Base-by-base conservation (phyloP, 148 eudicot genomes). In the Limonium bicolor region DNA sequence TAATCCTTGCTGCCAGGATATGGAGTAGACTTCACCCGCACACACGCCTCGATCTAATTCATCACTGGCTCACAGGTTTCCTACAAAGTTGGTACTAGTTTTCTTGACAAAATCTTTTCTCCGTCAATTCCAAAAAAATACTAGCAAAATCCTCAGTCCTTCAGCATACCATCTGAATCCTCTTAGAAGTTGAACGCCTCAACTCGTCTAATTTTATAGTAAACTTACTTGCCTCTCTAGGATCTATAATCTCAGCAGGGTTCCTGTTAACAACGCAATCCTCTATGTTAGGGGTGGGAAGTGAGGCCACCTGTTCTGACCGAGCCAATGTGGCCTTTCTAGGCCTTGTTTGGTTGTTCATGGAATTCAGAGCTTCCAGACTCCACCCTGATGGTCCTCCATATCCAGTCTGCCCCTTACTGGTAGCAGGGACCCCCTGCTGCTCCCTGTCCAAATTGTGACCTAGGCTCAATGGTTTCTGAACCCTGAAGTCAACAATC, bases 191-290 rank as follows among this genome's bases (percentile, higher is more conserved):
- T 3, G 42, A 29, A 21, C 41, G 60, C 36, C 48, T 74, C 36
- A 85, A 43, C 25, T 71, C 79, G 59, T 50, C 62, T 7, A 62
- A 67, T 20, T 50, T 52, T 12, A 76, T 65, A 62, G 67, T 79
- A 55, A 53, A 83, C 14, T 31, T 20, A 36, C 43, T 63, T 67
- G 53, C 35, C 54, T 44, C 62, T 34, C 35, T 64, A 58, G 19
- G 65, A 56, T 59, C 69, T 35, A 58, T 69, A 55, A 82, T 71
- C 54, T 87, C 96, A 52, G 86, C 80, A 0, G 94, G 90, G 45
- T 87, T 87, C 53, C 47, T 49, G 63, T 74, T 87, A 20, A 74
- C 15, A 29, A 24, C 22, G 60, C 94, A 87, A 3, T 47, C 34
- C 20, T 48, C 70, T 12, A 29, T 41, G 41, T 46, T 29, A 20